Base-by-base conservation (phyloP, 2,329 filamentous ascomycete species). In the Pyrenophora tritici-repentis region DNA sequence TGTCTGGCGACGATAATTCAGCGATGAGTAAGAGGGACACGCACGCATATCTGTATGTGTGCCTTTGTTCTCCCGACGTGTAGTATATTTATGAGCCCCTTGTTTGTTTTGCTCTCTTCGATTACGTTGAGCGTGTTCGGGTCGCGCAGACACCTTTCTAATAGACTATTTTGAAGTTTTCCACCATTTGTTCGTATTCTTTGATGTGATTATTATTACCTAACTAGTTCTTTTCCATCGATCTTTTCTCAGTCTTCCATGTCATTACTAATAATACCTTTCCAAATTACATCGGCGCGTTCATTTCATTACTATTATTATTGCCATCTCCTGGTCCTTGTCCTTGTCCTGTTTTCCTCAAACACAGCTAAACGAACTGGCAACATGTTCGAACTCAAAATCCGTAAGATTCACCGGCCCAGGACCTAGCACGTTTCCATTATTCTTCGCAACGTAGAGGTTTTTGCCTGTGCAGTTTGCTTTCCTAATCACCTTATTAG, bases 321-420 rank as follows among this genome's bases (percentile, higher is more conserved):
- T 18, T 5, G 5, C 5, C 5, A 18, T 18, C n/a, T 18, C 3
- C 5, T 18, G 18, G 24, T 22, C 18, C 9, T 38, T 10, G n/a
- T 38, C 36, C 17, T 20, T 26, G 24, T 26, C 6, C 24, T 26
- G 24, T 5, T 18, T 26, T 7, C 14, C 29, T 47, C 39, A 48
- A 1, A 49, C 13, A 17, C 45, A 49, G 14, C 14, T 40, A 36
- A 55, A 44, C 3, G 51, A 42, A 31, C 42, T 45, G 7, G 56
- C 35, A 7, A 47, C 36, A 4, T 50, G 49, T 18, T 66, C 63
- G 38, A 64, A 66, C 3, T 38, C 18, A n/a, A 58, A 35, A 45
- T 64, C 55, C 12, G 53, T 55, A 12, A 63, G 47, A 40, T 64
- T 61, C 29, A 64, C 60, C 17, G 51, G 41, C 3, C 61, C 62